Evolutionary conservation across 148 eudicot genomes (phyloP), one percentile per base, ranked within the genome.

Genomic region (Silene uniflora): DNA sequence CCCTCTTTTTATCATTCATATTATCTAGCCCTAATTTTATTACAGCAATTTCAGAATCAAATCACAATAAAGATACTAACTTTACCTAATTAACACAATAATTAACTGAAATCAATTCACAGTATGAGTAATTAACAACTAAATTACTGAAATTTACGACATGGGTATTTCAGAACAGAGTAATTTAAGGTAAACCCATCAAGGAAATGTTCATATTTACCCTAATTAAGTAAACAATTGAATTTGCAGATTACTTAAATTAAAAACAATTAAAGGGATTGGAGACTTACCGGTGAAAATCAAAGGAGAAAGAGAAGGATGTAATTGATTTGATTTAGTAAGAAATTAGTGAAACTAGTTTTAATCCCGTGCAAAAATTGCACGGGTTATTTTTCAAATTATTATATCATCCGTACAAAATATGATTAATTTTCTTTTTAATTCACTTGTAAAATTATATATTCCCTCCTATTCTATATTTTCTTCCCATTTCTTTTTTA

Each of bases 1-100:
- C 87, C 69, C 62, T 71, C 62, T 47, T 68, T 8, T 75, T 58
- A 54, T 4, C 27, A 17, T 21, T 72, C 78, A 75, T 75, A 18
- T 25, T 64, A 21, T 52, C 56, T 10, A 52, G 12, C 56, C 13
- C 17, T 12, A 16, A 52, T 10, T 11, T 2, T n/a, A n/a, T 3
- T 12, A 52, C 18, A 52, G 17, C 14, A 52, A 16, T 10, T 52
- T 52, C 17, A 16, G 56, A 1, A 52, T 52, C 56, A 52, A 52
- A 52, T 3, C 35, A 52, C 18, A 52, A 52, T 12, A 52, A 52
- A 49, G 16, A 0, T 52, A 52, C 17, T 52, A 52, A 11, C 56
- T 52, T 52, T 52, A 52, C 5, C 17, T 14, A 12, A 52, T 52
- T 14, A 52, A 52, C 18, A 14, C 56, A 52, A 52, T 52, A 14